Percentiles rank a stretch among this genome's conserved stretches.
Evolutionary conservation across 345 rosid genomes (phyloP).

Genomic region (Aquilaria yunnanensis): DNA sequence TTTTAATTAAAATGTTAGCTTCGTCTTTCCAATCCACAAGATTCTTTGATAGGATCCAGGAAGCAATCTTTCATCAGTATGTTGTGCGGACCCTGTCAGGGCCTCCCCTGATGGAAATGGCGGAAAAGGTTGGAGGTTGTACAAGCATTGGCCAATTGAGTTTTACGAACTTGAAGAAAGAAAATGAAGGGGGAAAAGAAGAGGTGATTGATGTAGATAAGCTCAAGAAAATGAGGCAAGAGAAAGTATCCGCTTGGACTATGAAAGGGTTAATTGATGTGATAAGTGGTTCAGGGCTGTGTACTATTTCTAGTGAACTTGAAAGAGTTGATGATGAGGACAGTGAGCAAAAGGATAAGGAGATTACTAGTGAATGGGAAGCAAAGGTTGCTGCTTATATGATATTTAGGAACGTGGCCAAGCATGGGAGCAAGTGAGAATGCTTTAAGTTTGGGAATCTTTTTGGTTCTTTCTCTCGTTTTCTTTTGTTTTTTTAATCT

Average conservation of each 20-base stretch:
- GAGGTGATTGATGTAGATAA: constrained; percentile 51
- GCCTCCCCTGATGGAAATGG: constrained; percentile 43
- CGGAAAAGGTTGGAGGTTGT: constrained; percentile 18
- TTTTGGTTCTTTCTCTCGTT: constrained; percentile 4
- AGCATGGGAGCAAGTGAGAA: constrained; percentile 41
- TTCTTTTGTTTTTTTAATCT: not conserved
- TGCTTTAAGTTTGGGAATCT: constrained; percentile 1
- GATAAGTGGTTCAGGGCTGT: constrained; percentile 29
- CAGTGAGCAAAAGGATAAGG: constrained; percentile 28
- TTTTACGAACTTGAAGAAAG: constrained; percentile 20
- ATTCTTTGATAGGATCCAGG: constrained; percentile 55
- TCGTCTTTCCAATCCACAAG: constrained; percentile 39
- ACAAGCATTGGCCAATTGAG: constrained; percentile 33
- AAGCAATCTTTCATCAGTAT: constrained; percentile 46
- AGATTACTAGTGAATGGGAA: constrained; percentile 60
- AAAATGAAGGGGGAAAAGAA: constrained; percentile 25
- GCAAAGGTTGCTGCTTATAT: constrained; percentile 50
- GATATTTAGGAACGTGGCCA: constrained; percentile 51
- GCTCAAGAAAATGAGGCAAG: constrained; percentile 49
- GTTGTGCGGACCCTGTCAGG: constrained; percentile 39
- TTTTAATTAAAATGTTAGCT: constrained; percentile 37
- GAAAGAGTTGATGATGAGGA: constrained; percentile 37
- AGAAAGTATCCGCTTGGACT: constrained; percentile 57
- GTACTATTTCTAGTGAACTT: constrained; percentile 24
- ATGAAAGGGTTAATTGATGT: constrained; percentile 49